Conservation (phyloP, 106 monocot species). For the Allium cepa region DNA sequence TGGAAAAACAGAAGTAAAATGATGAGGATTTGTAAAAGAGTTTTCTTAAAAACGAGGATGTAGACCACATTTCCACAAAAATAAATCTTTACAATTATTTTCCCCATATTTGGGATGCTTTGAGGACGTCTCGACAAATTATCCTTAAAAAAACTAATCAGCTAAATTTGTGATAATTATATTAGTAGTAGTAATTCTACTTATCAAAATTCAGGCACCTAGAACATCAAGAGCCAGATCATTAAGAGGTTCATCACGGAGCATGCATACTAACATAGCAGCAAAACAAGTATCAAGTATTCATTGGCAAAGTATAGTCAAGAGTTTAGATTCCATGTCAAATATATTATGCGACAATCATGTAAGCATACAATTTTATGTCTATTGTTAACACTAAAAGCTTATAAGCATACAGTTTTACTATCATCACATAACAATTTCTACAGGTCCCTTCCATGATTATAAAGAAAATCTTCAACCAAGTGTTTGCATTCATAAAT, state of each 20-base stretch:
- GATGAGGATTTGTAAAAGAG: too few species aligned
- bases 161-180: not conserved
- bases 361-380: slow-evolving; percentile 28
- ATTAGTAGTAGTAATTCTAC: not conserved
- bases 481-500: slow-evolving; percentile 93
- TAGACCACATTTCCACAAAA: too few species aligned
- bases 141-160: not conserved
- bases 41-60: too few species aligned
- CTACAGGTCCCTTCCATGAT: slow-evolving; percentile 82
- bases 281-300: slow-evolving; percentile 80
- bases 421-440: not conserved
- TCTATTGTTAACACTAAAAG: not conserved
- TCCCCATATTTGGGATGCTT: too few species aligned
- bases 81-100: too few species aligned
- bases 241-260: slow-evolving; percentile 54
- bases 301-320: slow-evolving; percentile 89
- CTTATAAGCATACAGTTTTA: too few species aligned
- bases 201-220: slow-evolving; percentile 49
- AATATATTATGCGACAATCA: slow-evolving; percentile 40
- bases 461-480: slow-evolving; percentile 73
- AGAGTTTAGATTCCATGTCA: slow-evolving; percentile 57
- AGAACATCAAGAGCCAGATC: slow-evolving; percentile 55
- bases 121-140: too few species aligned
- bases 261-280: slow-evolving; percentile 43
- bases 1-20: too few species aligned